Base-by-base conservation (phyloP, 2,329 filamentous ascomycete genomes). In the Didymella arachidicola region DNA sequence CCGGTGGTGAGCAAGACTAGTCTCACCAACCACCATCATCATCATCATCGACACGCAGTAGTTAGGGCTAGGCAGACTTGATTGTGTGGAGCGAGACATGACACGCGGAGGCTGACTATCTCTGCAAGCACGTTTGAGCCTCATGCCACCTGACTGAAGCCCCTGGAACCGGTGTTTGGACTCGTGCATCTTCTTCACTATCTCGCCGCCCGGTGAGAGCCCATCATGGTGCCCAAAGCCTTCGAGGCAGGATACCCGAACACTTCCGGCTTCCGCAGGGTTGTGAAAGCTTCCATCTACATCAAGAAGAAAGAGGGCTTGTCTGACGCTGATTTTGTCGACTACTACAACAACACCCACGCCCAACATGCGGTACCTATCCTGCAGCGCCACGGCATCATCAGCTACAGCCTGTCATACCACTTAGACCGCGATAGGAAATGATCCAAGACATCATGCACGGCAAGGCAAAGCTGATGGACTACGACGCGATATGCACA, bases 401-500 rank as follows among this genome's bases (percentile, higher is more conserved):
- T 81, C 39, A 78, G 73, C 57, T 82, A 81, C 62, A 79, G 77
- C 63, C 75, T 81, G 79, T 80, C 79, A 12, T 81, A 81, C 60
- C 80, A 80, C 61, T 69, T 81, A 3, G 65, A 76, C 51, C 73
- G 79, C 14, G 80, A 81, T 58, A 74, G 77, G 27, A 79, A 48
- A 41, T 79, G 48, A 75, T 81, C 51, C 74, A 77, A 48, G 79
- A 82, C 60, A 81, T 81, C 65, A 68, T 81, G 63, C 78, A 79
- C 54, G 79, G 79, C 19, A 77, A 79, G 53, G 79, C 78, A 8
- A 69, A 75, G 49, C 71, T 81, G 58, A 63, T 79, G 47, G 75
- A 79, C 49, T 81, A 80, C 65, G 79, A 81, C 61, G 80, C 80
- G 47, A 81, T 81, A 32, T 81, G 80, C 70, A 81, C 79, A 11